These are phyloP conservation scores for Solanum aculeatissimum DNA, from an alignment of 305 asterid species.

Conservation along the genomic window DNA sequence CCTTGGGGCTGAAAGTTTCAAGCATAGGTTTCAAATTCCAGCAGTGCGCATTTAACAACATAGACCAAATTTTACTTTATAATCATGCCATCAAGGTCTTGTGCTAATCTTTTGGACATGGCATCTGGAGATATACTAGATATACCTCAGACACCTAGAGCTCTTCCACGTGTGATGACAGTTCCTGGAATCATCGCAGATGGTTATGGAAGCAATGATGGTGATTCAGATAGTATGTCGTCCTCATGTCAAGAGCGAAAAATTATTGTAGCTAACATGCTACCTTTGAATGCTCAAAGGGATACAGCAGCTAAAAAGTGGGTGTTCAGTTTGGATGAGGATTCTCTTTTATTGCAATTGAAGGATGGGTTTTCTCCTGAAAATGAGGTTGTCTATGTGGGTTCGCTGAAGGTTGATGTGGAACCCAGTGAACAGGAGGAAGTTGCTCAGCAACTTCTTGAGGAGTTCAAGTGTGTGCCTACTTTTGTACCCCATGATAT, in stretches of 20 bases:
- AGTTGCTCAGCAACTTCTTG: conserved; percentile 58
- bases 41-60: not conserved
- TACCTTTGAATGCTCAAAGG: conserved; percentile 61
- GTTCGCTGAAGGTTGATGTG: conserved; percentile 68
- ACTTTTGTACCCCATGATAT: conserved; percentile 72
- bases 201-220: conserved; percentile 45
- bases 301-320: conserved; percentile 46
- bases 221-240: conserved; percentile 56
- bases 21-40: not conserved
- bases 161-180: conserved; percentile 71
- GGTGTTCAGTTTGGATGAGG: conserved; percentile 58
- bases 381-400: conserved; percentile 60
- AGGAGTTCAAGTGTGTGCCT: conserved; percentile 75
- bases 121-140: conserved; percentile 45
- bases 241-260: conserved; percentile 43
- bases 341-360: conserved; percentile 53
- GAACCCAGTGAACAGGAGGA: conserved; percentile 72
- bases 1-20: not conserved
- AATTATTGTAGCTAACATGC: conserved; percentile 74
- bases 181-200: conserved; percentile 61
- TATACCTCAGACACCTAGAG: conserved; percentile 61
- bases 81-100: conserved; percentile 55
- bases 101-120: conserved; percentile 52
- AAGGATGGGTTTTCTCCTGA: conserved; percentile 77
- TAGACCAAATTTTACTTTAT: not conserved